Evolutionary conservation across 2,329 filamentous ascomycete species (phyloP), one percentile per base, ranked within the genome.

Genomic region (Helicocarpus griseus): DNA sequence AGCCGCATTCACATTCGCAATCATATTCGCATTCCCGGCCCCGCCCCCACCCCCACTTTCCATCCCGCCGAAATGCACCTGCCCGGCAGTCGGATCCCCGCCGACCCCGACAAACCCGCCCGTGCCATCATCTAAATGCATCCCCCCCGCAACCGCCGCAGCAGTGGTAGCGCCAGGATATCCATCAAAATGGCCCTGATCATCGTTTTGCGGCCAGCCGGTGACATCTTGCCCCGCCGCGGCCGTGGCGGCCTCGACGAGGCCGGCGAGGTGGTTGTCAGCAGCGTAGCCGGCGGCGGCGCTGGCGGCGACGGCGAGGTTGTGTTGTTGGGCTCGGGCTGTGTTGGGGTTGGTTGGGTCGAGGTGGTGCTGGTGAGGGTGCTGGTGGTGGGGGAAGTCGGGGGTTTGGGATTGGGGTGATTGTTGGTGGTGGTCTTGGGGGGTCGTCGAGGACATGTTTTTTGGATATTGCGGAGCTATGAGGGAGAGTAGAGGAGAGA

Each of bases 211-310:
- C 8, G 52, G 52, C 55, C 60, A 62, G 52, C 56, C 57, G 31
- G n/a, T n/a, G n/a, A 53, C 55, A 49, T 58, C 57, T 29, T 60
- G 57, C n/a, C 59, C 62, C 9, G 71, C 71, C 29, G 71, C 70
- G 1, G 71, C 72, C 2, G 71, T 73, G 2, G 72, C 72, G 28
- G 71, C 72, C 57, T 74, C 68, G 5, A 74, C 70, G 31, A 74
- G 56, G 3, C 71, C 72, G 4, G 72, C 72, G 13, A 74, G 62
- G 49, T 74, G 72, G 46, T 69, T 70, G 46, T 73, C 70, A 36
- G 61, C 69, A 31, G 50, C 44, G 17, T 41, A 48, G 21, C 31
- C 46, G 33, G 51, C 46, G 13, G 45, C 44, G 7, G 50, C 24
- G n/a, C 28, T 38, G 9, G 51, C 51, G 2, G 46, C 43, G 35